Evolutionary conservation across 1,284 basidiomycete genomes (phyloP).

Genomic region (Cryptococcus sp.): DNA sequence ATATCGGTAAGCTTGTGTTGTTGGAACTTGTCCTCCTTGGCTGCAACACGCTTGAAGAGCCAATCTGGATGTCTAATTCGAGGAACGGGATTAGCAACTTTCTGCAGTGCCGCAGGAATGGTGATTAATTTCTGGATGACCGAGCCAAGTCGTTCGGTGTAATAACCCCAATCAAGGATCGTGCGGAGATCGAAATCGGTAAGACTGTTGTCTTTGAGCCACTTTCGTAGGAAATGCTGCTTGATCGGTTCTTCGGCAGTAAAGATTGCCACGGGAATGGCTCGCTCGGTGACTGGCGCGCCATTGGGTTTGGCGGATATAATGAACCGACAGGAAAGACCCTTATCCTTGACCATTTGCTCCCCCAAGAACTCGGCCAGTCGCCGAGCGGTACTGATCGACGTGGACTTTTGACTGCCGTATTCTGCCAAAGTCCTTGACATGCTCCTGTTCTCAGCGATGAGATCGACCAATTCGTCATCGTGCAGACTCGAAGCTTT

Average conservation of each 20-base stretch:
- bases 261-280: constrained; percentile 98
- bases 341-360: constrained; percentile 99
- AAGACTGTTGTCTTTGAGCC: constrained; percentile 91
- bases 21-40: constrained; percentile 92
- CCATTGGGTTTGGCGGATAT: constrained; percentile 93
- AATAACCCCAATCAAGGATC: constrained; percentile 98
- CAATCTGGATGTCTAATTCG: constrained; percentile 97
- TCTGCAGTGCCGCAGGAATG: constrained; percentile 98
- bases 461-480: constrained; percentile 94
- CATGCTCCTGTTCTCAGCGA: constrained; percentile 99
- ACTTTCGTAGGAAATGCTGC: constrained; percentile 87
- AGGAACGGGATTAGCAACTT: constrained; percentile 93
- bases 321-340: constrained; percentile 97
- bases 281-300: constrained; percentile 94
- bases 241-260: constrained; percentile 91
- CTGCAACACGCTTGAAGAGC: constrained; percentile 87
- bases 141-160: constrained; percentile 95
- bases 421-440: constrained; percentile 96
- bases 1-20: constrained; percentile 98
- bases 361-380: constrained; percentile 96
- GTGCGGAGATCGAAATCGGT: constrained; percentile 87
- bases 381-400: constrained; percentile 93
- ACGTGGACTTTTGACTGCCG: constrained; percentile 94
- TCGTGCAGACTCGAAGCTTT: constrained; percentile 81
- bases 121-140: constrained; percentile 99